Percentiles rank a stretch among this genome's conserved stretches.
Evolutionary conservation across 345 rosid species (phyloP).

Genomic region (Garcia nutans): DNA sequence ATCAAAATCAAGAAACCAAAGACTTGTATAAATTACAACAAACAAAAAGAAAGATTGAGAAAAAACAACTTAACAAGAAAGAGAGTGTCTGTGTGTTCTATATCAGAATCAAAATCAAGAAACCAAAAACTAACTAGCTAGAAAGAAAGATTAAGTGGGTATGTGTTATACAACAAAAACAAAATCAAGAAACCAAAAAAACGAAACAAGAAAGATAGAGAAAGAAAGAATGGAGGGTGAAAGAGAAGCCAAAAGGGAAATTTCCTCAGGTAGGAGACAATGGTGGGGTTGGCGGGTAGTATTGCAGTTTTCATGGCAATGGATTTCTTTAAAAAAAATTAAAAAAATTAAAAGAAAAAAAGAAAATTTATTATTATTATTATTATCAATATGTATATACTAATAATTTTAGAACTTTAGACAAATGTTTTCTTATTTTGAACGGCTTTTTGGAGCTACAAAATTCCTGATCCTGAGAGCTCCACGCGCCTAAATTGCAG

Average conservation of each 20-base stretch:
- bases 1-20: background rate
- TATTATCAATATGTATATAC: background rate
- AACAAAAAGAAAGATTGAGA: no score
- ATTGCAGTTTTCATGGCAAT: background rate
- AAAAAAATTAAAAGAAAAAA: no score
- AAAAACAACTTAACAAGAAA: no score
- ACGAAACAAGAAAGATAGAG: background rate
- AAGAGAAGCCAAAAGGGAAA: constrained; percentile 17
- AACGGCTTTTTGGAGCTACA: constrained; percentile 1
- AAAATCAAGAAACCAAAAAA: background rate
- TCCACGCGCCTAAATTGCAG: constrained; percentile 18
- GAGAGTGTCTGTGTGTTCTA: no score
- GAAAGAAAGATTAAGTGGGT: background rate
- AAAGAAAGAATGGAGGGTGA: background rate
- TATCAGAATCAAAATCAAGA: background rate
- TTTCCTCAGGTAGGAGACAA: constrained; percentile 25
- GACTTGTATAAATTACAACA: no score
- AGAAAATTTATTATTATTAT: no score
- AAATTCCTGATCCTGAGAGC: constrained; percentile 5
- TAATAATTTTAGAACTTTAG: constrained; percentile 2
- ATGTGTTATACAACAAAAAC: no score
- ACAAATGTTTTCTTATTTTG: constrained; percentile 21
- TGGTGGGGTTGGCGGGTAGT: constrained; percentile 32
- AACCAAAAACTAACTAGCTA: background rate
- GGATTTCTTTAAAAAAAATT: background rate